Conservation (phyloP, 2,329 filamentous ascomycete genomes). For the Trematosphaeria pertusa region DNA sequence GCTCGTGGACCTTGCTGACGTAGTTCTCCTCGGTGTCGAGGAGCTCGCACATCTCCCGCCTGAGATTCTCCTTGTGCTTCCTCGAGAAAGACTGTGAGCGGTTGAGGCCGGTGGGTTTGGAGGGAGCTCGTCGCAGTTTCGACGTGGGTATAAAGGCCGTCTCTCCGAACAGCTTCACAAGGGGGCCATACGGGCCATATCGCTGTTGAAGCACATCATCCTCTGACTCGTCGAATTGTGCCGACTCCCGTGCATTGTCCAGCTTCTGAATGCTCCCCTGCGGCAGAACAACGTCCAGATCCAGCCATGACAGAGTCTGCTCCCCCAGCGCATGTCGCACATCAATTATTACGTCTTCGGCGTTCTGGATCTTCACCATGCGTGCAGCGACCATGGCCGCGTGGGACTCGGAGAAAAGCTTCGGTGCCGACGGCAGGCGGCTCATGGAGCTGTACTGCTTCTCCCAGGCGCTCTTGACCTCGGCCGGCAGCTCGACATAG, state of each 20-base stretch:
- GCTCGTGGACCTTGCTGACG: constrained; percentile 82
- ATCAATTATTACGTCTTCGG: constrained; percentile 73
- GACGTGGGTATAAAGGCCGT: constrained; percentile 87
- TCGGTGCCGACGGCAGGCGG: constrained; percentile 68
- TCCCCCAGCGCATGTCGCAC: constrained; percentile 79
- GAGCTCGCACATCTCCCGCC: constrained; percentile 88
- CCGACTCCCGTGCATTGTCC: constrained; percentile 56
- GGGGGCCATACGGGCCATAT: constrained; percentile 78
- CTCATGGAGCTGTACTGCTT: constrained; percentile 59
- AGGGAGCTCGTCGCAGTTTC: constrained; percentile 82
- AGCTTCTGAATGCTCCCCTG: constrained; percentile 68
- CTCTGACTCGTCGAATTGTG: constrained; percentile 66
- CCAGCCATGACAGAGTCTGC: constrained; percentile 82
- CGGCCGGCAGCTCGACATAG: constrained; percentile 83
- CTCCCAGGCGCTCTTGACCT: constrained; percentile 75
- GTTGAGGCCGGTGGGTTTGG: constrained; percentile 81
- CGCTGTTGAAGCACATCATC: constrained; percentile 72
- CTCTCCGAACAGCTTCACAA: constrained; percentile 82
- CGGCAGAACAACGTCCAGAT: constrained; percentile 86
- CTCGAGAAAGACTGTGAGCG: constrained; percentile 78
- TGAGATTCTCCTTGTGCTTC: constrained; percentile 82
- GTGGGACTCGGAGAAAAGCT: constrained; percentile 88
- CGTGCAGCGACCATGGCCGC: constrained; percentile 86
- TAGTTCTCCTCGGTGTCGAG: constrained; percentile 95
- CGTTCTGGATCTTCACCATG: constrained; percentile 83